Base-by-base conservation (phyloP, 1,284 basidiomycete species). In the Puccinia coronata region DNA sequence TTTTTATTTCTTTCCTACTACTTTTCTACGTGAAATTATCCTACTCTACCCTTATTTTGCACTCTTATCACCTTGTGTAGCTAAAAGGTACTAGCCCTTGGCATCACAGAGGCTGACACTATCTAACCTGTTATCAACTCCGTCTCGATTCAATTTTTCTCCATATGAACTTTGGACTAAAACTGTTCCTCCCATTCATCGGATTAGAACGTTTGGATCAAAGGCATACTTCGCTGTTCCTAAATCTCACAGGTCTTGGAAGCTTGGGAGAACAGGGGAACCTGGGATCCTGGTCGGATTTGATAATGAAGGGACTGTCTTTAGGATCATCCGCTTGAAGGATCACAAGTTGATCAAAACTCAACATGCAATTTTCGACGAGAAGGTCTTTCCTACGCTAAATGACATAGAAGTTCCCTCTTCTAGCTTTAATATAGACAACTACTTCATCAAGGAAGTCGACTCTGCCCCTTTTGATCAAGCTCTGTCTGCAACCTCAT, bases 131-230 rank as follows among this genome's bases (percentile, higher is more conserved):
- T 11, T 61, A 25, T 4, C 43, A 9, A 43, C 73, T 8, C 53
- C 53, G 1, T 61, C 73, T 16, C 36, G 39, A 2, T n/a, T 18
- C 12, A 63, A n/a, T n/a, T n/a, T 3, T 25, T 61, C 57, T 6
- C 73, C 39, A 4, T 63, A 75, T 51, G 1, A 39, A 18, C 5
- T 63, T 1, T 75, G 73, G 73, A 43, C 57, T 28, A 43, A 75
- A 25, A 28, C n/a, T 23, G 25, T 31, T 20, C 28, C 51, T 20
- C 34, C 25, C 28, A 53, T 73, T 23, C 31, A 28, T 28, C n/a
- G 41, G 14, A 20, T 75, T 23, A 59, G 39, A 31, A 4, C 25
- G 2, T 75, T 75, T 63, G 71, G 71, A 5, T 73, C 51, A 16
- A 39, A 73, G 39, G 51, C 51, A 8, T 57, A 51, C 34, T 23